Evolutionary conservation across 2,329 filamentous ascomycete species (phyloP), one percentile per base, ranked within the genome.

Genomic region (Chrysoporthe austroafricana): DNA sequence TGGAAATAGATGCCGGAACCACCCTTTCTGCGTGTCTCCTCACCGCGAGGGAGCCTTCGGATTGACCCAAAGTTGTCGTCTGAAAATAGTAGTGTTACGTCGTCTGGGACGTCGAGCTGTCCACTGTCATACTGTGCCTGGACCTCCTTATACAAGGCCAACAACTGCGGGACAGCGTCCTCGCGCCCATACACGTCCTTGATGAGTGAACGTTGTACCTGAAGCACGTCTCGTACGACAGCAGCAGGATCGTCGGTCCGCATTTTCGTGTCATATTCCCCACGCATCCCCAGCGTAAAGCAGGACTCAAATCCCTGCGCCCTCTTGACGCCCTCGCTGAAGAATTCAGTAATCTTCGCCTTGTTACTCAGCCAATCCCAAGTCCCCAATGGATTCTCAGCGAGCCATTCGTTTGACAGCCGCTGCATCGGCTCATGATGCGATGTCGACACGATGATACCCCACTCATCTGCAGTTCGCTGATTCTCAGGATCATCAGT

Each of bases 341-440:
- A 88, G 76, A 86, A 90, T 2, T 82, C 72, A 6, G 83, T 83
- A 34, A 91, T 84, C 7, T 85, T 86, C 1, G 76, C 74, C 60
- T 76, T 78, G 76, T 90, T 90, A 0, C 80, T 85, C 3, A 82
- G 79, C 86, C 87, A 90, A 58, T 85, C 79, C 88, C 88, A 90
- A 0, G 80, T 80, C 1, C 87, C 88, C 3, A 84, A 73, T 1
- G 78, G 73, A 7, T 77, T 75, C 5, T 74, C 71, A 9, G 72
- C 75, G 21, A 78, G 76, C 80, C 80, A 82, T 69, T 83, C 80
- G 18, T 83, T 84, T 8, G 86, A 88, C 9, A 84, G 82, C 34
- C 87, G 81, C 71, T 86, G 84, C 87, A 91, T 88, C 0, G 88
- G 88, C 74, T 91, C 88, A 14, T 88, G 88, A 72, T 91, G 88